Evolutionary conservation across 2,329 filamentous ascomycete species (phyloP), one percentile per base, ranked within the genome.

Genomic region (Akanthomyces muscarius): DNA sequence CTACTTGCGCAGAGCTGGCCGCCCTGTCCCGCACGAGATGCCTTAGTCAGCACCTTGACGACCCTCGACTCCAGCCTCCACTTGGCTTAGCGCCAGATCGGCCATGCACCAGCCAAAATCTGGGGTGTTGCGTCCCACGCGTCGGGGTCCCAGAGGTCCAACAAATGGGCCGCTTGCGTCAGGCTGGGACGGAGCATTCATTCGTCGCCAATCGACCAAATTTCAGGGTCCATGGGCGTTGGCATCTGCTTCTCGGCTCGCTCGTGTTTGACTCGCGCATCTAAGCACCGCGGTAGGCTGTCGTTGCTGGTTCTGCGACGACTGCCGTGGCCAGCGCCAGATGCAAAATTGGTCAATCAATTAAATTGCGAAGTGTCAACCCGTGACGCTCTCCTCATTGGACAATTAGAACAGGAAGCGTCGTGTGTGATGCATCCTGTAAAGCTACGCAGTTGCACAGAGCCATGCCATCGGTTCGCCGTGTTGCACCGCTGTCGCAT

Each of bases 41-140:
- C 23, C 42, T 61, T 53, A 61, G 58, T 61, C 48, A 61, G 58
- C 50, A 21, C 18, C 36, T 41, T 59, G 14, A 23, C 3, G 44
- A 56, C 8, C 41, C 33, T 14, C 33, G 0, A 18, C 44, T 7
- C 47, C 23, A 44, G 50, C 47, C 50, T 53, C 28, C 10, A 23
- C 47, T 60, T 28, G 47, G 47, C 18, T 47, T 61, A 61, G 58
- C 58, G 58, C 41, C 41, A 52, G 58, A 61, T 61, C 58, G 45
- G 50, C 5, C 50, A 53, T 45, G 45, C 58, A 41, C 51, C 28
- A 61, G 5, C 48, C 23, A 38, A 61, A 47, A 50, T 61, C 48
- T n/a, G 50, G 58, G 50, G 48, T 45, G 28, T 54, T 33, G 57
- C 38, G 14, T 52, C 38, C 58, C 23, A 28, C 33, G 33, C 2